Base-by-base conservation (phyloP, 2,329 filamentous ascomycete species). In the Arthrobotrys sphaeroides region DNA sequence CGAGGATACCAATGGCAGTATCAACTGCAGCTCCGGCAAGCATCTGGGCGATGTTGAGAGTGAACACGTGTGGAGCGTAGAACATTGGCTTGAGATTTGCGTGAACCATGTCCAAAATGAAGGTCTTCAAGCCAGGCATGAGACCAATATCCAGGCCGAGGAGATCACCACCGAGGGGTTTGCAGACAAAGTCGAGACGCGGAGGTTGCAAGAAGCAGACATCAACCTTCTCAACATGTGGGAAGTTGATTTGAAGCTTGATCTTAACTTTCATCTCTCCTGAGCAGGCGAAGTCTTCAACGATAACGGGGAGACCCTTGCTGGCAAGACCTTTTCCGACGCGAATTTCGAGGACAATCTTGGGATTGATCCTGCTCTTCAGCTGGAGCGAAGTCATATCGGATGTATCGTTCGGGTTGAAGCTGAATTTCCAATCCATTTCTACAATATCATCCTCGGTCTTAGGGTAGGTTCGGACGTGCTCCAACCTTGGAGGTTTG, bases 361-460 rank as follows among this genome's bases (percentile, higher is more conserved):
- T 99, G 66, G 95, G 95, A 81, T 99, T 98, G 83, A 98, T 88
- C 85, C 97, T 97, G 85, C 94, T 93, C 85, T 92, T 94, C 81
- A 97, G 84, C 82, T 99, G 95, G 75, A 91, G 89, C 1, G 90
- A 86, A 1, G 95, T 99, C 87, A 99, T 89, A 82, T 99, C 95
- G 78, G 91, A 90, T 1, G 88, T 91, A 82, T 99, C 96, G 79
- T 95, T 98, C 33, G 95, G 95, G 0, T 92, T 98, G 84, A 99
- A 99, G 86, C 94, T 98, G 83, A 99, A 99, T 81, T 96, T 97
- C 95, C 95, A 99, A 82, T 99, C 95, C 95, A 99, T 99, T 80
- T 98, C 88, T 43, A 99, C 93, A 72, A 94, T 90, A 81, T 99
- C 95, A 77, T 97, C 94, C 79, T 97, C 93, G 0, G 92, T 92